Base-by-base conservation (phyloP, 371 early-diverging fungal genomes). In the Mucor velutinosus region DNA sequence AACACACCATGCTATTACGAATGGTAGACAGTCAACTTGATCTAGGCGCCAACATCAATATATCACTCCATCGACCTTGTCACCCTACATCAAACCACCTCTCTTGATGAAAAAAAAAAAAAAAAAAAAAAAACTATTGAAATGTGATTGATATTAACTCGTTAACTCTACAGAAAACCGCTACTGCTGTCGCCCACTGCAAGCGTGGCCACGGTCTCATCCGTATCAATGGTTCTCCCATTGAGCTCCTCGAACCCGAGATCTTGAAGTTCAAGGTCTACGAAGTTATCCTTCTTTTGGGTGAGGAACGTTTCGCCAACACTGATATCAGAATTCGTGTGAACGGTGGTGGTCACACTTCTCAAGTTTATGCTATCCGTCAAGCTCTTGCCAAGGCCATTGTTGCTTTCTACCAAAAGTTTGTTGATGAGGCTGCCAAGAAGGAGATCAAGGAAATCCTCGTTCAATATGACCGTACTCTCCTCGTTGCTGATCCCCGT, bases 321-420 rank as follows among this genome's bases (percentile, higher is more conserved):
- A 91, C 99, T 59, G 97, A 97, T 85, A 97, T 99, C 89, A 91
- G 97, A 72, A 92, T 99, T 73, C 94, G 96, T 72, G 97, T 97
- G 73, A 88, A 91, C 78, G 99, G 99, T 88, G 99, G 99, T 92
- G 99, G 99, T 88, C 93, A 92, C 83, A 94, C 93, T 67, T 95
- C 99, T 68, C 97, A 97, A 88, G 90, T 99, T 80, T 98, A 97
- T 80, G 97, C 99, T 76, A 96, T 98, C 87, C 98, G 99, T 83
- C 99, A 99, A 89, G 99, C 99, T 60, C 92, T 99, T 84, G 97
- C 99, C 78, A 99, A 99, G 93, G 93, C 97, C 65, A 90, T 99
- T 75, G 96, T 99, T 72, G 99, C 99, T 60, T 99, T 92, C 91
- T 97, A 99, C 94, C 99, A 99, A 81, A 99, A 99, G 91, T 85